These are phyloP conservation scores for Coleophoma cylindrospora DNA, from an alignment of 2,329 filamentous ascomycete species.

Conservation along the genomic window DNA sequence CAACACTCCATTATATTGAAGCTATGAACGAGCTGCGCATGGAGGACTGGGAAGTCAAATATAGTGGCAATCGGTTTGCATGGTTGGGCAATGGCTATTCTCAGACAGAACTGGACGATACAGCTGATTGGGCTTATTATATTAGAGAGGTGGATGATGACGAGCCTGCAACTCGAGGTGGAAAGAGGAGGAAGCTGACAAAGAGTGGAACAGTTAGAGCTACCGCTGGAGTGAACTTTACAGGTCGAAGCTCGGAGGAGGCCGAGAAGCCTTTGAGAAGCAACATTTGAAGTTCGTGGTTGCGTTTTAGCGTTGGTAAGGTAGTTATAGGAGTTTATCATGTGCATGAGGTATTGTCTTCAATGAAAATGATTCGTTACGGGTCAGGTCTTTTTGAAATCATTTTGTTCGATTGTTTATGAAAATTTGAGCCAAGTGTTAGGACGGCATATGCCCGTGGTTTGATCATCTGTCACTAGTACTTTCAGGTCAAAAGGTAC, in stretches of 20 bases:
- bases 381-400: too few relatives aligned
- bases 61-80: constrained; percentile 31
- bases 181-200: constrained; percentile 18
- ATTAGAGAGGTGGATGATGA: constrained; percentile 31
- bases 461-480: too few relatives aligned
- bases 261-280: neutral
- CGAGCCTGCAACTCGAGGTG: constrained; percentile 17
- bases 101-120: constrained; percentile 32
- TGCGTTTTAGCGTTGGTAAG: neutral
- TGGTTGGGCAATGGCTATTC: constrained; percentile 36
- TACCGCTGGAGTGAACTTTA: constrained; percentile 16
- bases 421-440: too few relatives aligned
- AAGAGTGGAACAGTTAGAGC: constrained; percentile 21
- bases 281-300: neutral
- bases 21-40: constrained; percentile 36
- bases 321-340: neutral
- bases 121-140: constrained; percentile 34
- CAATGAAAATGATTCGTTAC: too few relatives aligned
- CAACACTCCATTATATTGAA: constrained; percentile 44
- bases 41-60: constrained; percentile 41
- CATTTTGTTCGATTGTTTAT: too few relatives aligned
- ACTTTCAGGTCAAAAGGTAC: too few relatives aligned
- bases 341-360: neutral
- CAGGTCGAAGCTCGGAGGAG: constrained; percentile 3
- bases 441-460: too few relatives aligned